Evolutionary conservation across 805 yeast species (phyloP).

Genomic region (Hanseniaspora meyeri): DNA sequence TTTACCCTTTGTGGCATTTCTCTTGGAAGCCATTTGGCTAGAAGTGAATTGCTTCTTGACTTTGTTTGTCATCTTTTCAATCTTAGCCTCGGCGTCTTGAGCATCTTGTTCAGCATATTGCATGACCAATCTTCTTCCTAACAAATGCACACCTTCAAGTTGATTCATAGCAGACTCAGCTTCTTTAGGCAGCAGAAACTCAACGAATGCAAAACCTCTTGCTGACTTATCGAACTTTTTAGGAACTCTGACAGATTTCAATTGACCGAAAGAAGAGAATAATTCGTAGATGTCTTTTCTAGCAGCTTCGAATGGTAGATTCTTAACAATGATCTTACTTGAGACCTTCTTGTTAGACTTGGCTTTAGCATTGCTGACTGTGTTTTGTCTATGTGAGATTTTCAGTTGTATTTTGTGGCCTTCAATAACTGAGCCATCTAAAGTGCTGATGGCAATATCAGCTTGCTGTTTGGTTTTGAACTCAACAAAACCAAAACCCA

Average conservation of each 20-base stretch:
- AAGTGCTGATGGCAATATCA: constrained; percentile 51
- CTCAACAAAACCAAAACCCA: constrained; percentile 98
- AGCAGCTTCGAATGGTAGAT: constrained; percentile 90
- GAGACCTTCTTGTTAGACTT: constrained; percentile 33
- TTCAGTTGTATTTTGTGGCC: constrained; percentile 87
- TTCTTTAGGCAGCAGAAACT: constrained; percentile 72
- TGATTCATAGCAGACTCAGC: constrained; percentile 91
- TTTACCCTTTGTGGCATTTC: constrained; percentile 62
- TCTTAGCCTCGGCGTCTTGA: constrained; percentile 77
- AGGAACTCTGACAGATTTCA: constrained; percentile 90
- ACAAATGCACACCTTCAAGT: constrained; percentile 86
- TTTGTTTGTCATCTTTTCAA: constrained; percentile 77
- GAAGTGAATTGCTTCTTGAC: constrained; percentile 72
- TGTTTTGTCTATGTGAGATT: constrained; percentile 58
- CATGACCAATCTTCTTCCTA: constrained; percentile 88
- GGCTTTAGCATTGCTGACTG: constrained; percentile 20
- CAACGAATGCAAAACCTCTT: constrained; percentile 96
- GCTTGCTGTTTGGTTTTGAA: constrained; percentile 73
- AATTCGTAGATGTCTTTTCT: constrained; percentile 86
- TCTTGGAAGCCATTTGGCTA: constrained; percentile 57
- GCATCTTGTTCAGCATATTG: constrained; percentile 80
- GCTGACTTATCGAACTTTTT: constrained; percentile 90
- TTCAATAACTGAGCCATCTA: constrained; percentile 69
- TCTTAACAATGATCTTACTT: constrained; percentile 85
- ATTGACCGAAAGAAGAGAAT: constrained; percentile 87